Percentiles rank a stretch among this genome's conserved stretches.
Conservation (phyloP, 73 alveolate species). For the Paraurostyla sp. region DNA sequence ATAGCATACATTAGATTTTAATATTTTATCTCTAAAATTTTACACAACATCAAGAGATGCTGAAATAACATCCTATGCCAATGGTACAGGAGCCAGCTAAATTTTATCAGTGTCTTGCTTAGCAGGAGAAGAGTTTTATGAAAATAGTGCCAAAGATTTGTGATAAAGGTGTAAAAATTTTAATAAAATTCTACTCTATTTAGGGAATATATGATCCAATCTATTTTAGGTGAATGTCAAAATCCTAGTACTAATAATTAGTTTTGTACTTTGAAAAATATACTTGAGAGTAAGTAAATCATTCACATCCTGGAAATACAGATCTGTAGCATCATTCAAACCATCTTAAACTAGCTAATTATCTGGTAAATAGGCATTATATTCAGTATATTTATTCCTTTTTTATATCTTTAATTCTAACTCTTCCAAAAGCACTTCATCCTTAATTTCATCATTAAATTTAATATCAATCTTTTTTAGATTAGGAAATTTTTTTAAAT, state of each 20-base stretch:
- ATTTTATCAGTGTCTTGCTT: neutral
- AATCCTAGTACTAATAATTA: neutral
- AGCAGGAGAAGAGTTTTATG: neutral
- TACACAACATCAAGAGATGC: neutral
- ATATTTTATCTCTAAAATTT: neutral
- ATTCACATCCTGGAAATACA: neutral
- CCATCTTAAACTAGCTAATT: too few relatives aligned
- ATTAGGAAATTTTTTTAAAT: neutral
- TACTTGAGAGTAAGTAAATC: constrained; percentile 24
- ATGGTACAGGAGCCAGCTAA: neutral
- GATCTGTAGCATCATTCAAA: neutral
- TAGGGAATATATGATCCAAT: constrained; percentile 28
- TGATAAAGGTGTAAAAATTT: constrained; percentile 2
- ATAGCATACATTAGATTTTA: neutral
- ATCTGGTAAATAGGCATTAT: neutral
- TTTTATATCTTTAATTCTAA: neutral
- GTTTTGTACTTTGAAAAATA: neutral
- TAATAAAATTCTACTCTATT: neutral
- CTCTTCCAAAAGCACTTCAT: neutral
- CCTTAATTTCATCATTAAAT: neutral
- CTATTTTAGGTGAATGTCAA: neutral
- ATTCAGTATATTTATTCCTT: neutral
- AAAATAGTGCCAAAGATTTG: neutral
- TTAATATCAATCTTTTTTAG: neutral
- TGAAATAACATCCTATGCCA: neutral